Evolutionary conservation across 352 stramenopile species (phyloP).

Genomic region (Globisporangium acanthophoron): DNA sequence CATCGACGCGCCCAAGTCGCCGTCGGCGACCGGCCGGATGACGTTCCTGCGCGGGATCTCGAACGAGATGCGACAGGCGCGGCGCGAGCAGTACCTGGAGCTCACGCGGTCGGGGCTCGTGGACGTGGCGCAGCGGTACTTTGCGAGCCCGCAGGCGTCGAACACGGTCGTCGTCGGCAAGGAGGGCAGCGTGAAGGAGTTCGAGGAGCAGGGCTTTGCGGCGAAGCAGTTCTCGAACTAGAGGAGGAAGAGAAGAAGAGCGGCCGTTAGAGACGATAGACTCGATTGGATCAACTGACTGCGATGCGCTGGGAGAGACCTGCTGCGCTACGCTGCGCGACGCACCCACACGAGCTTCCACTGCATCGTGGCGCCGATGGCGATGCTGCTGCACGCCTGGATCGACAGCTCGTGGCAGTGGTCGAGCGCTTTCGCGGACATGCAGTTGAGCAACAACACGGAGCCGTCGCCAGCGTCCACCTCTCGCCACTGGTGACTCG

Average conservation of each 20-base stretch:
- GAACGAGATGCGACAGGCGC: constrained; percentile 75
- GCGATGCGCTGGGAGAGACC: too few relatives aligned
- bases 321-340: background rate
- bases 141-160: constrained; percentile 14
- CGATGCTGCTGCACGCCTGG: constrained; percentile 4
- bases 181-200: constrained; percentile 38
- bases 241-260: background rate
- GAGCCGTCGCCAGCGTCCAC: background rate
- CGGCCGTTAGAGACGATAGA: too few relatives aligned
- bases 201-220: constrained; percentile 34
- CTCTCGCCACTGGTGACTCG: background rate
- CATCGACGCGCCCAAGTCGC: constrained; percentile 72
- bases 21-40: constrained; percentile 71
- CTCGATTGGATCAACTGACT: too few relatives aligned
- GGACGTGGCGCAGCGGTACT: constrained; percentile 51
- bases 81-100: constrained; percentile 62
- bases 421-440: background rate
- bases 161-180: constrained; percentile 57
- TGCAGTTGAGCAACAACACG: background rate
- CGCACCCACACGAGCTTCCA: background rate
- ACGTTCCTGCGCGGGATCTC: constrained; percentile 76
- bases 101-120: constrained; percentile 39
- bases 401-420: constrained; percentile 8
- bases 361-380: background rate
- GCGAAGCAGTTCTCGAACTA: constrained; percentile 29